A percentile compares a stretch with the other conserved stretches of the same genome.
phyloP scores from a whole-genome alignment of 139 green algal species.

The Ettlia oleoabundans region DNA sequence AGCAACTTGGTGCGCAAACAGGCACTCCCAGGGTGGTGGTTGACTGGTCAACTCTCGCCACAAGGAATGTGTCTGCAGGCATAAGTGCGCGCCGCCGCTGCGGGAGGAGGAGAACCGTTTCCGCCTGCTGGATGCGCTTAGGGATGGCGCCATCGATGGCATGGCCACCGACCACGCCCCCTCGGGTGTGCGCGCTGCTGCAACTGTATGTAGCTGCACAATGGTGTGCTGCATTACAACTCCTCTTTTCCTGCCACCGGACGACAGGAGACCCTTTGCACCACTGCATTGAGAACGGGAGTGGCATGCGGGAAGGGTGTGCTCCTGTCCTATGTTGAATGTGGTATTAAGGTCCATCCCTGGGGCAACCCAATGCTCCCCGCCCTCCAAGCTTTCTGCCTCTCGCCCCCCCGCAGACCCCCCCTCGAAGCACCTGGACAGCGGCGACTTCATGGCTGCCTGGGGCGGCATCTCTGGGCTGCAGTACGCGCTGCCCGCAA shows the following conservation, averaged over 20 bases:
- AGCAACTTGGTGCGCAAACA: no score
- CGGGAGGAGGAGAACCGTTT: conserved; percentile 68
- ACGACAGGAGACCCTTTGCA: no score
- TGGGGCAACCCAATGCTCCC: no score
- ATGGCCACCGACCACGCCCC: conserved; percentile 94
- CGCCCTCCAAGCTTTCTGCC: no score
- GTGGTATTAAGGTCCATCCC: no score
- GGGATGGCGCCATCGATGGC: conserved; percentile 65
- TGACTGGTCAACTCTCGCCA: no score
- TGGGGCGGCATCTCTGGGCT: conserved; percentile 95
- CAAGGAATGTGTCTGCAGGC: no score
- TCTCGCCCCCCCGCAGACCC: conserved; percentile 9
- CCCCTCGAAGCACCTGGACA: conserved; percentile 78
- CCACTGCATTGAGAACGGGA: no score
- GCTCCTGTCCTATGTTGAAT: no score
- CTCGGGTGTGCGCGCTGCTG: conserved; percentile 38
- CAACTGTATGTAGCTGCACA: background rate
- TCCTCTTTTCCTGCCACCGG: no score
- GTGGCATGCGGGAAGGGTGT: background rate
- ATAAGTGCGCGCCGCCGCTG: conserved; percentile 91
- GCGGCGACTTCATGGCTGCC: conserved; percentile 87
- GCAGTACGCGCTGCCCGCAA: conserved; percentile 89
- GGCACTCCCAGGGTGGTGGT: no score
- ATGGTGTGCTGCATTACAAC: no score
- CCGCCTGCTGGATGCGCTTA: conserved; percentile 62